A percentile compares a stretch with the other conserved stretches of the same genome.
These are phyloP conservation scores for Zygosaccharomyces bisporus DNA, from an alignment of 805 yeast species.

Conservation along the genomic window DNA sequence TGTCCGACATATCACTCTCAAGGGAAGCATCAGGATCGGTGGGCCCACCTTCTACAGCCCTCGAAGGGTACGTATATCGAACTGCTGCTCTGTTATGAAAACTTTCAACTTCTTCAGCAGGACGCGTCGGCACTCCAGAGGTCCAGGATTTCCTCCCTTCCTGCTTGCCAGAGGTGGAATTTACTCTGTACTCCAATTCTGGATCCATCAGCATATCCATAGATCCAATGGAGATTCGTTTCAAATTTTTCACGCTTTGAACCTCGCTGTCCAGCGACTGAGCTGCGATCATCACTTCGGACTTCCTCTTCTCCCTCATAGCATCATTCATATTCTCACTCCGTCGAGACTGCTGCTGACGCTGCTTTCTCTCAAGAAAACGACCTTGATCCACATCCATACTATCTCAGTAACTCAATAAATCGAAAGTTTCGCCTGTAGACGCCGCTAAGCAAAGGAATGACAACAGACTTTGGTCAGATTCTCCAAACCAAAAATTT, in stretches of 20 bases:
- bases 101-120: conserved; percentile 7
- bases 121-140: conserved; percentile 12
- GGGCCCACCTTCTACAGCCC: conserved; percentile 3
- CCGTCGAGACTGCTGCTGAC: conserved; percentile 1
- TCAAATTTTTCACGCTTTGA: conserved; percentile 67
- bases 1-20: conserved; percentile 16
- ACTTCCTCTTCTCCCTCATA: conserved; percentile 36
- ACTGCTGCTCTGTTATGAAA: conserved; percentile 7
- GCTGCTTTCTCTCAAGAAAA: background rate
- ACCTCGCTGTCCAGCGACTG: conserved; percentile 73
- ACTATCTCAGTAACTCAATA: background rate
- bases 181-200: conserved; percentile 53
- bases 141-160: conserved; percentile 21
- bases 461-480: conserved; percentile 8
- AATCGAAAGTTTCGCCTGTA: conserved; percentile 3
- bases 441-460: conserved; percentile 5
- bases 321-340: conserved; percentile 6
- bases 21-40: conserved; percentile 5
- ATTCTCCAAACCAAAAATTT: conserved; percentile 1
- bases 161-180: conserved; percentile 17
- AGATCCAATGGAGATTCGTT: conserved; percentile 66
- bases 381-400: conserved; percentile 1
- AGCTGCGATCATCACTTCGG: conserved; percentile 58
- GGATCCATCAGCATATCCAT: conserved; percentile 57
- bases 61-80: conserved; percentile 6